phyloP scores from a whole-genome alignment of 495 filamentous ascomycete genomes.

The Podospora didyma region DNA sequence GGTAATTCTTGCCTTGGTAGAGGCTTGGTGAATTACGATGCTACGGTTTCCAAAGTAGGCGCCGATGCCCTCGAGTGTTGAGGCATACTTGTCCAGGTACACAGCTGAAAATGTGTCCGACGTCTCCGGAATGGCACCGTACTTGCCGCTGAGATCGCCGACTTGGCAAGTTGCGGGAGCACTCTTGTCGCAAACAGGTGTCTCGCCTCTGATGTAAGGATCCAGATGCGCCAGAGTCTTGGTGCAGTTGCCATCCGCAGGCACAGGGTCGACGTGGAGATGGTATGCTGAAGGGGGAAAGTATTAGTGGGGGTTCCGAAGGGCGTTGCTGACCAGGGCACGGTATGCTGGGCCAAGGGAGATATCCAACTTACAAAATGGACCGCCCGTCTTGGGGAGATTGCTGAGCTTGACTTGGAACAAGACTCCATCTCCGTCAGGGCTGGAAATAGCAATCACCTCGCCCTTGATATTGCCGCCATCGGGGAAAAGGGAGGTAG shows the following conservation, averaged over 20 bases:
- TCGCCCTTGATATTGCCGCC: conserved; percentile 58
- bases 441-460: conserved; percentile 50
- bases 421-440: conserved; percentile 58
- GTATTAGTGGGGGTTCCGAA: background rate
- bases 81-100: conserved; percentile 67
- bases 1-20: conserved; percentile 63
- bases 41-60: conserved; percentile 79
- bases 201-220: conserved; percentile 56
- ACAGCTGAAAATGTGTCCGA: conserved; percentile 35
- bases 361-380: conserved; percentile 58
- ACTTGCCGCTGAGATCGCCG: conserved; percentile 81
- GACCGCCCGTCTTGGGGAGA: conserved; percentile 60
- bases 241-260: conserved; percentile 74
- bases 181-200: conserved; percentile 56
- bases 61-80: conserved; percentile 49
- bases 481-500: conserved; percentile 40
- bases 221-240: conserved; percentile 59
- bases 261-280: conserved; percentile 71
- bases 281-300: conserved; percentile 64
- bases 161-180: conserved; percentile 71
- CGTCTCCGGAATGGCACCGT: conserved; percentile 55
- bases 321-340: background rate
- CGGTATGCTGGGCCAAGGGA: background rate
- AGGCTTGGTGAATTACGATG: conserved; percentile 65
- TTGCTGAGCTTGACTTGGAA: conserved; percentile 60